These are phyloP conservation scores for Lithocarpus polystachyus DNA, from an alignment of 306 rosid species.

Conservation along the genomic window DNA sequence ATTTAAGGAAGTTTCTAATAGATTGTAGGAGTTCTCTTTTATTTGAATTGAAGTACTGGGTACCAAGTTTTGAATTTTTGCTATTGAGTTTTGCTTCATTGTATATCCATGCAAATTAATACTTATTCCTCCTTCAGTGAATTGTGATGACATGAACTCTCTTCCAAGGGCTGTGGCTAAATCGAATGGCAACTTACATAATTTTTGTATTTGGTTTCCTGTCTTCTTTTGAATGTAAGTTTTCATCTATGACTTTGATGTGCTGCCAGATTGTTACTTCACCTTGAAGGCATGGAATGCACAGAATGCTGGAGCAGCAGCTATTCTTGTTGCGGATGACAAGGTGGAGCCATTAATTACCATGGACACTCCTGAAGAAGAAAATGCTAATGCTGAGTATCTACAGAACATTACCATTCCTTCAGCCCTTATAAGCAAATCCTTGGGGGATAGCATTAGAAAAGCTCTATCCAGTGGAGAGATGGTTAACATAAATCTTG, in stretches of 20 bases:
- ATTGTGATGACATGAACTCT: neutral
- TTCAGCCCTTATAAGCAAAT: slow-evolving; percentile 79
- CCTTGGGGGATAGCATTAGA: slow-evolving; percentile 75
- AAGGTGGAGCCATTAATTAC: slow-evolving; percentile 69
- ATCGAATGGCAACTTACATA: neutral
- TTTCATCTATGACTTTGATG: neutral
- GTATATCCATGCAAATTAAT: neutral
- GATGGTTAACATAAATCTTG: slow-evolving; percentile 76
- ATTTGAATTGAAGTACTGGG: neutral
- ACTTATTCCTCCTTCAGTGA: neutral
- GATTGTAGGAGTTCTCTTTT: neutral
- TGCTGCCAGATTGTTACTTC: slow-evolving; percentile 84
- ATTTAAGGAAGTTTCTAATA: neutral
- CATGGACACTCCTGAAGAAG: slow-evolving; percentile 95
- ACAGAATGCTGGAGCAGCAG: slow-evolving; percentile 94
- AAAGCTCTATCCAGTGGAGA: slow-evolving; percentile 61
- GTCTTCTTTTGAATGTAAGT: neutral
- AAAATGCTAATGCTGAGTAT: slow-evolving; percentile 54
- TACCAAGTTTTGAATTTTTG: neutral
- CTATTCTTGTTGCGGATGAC: slow-evolving; percentile 91
- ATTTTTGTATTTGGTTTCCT: neutral
- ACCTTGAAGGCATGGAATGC: slow-evolving; percentile 98
- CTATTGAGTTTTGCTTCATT: neutral
- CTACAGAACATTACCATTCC: slow-evolving; percentile 76
- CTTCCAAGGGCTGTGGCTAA: neutral